Conservation (phyloP, 805 yeast species). For the Candida silvatica region DNA sequence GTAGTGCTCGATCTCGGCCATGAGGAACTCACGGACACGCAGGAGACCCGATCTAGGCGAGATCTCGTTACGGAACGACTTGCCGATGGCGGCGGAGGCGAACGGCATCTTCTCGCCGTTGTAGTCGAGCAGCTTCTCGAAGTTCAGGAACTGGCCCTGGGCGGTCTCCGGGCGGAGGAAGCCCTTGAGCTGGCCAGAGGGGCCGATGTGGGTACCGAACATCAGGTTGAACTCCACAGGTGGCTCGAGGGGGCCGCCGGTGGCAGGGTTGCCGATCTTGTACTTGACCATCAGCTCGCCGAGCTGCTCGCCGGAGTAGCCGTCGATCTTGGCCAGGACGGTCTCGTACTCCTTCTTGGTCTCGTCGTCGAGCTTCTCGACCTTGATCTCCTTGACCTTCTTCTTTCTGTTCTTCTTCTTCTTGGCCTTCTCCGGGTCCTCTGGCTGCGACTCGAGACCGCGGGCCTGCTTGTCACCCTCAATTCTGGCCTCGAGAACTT, state of each 20-base stretch:
- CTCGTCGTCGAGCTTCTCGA: slow-evolving; percentile 74
- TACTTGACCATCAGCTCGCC: slow-evolving; percentile 82
- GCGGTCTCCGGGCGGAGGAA: slow-evolving; percentile 98
- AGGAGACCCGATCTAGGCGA: slow-evolving; percentile 96
- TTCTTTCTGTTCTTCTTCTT: slow-evolving; percentile 87
- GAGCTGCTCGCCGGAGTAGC: slow-evolving; percentile 85
- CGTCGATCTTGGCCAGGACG: slow-evolving; percentile 90
- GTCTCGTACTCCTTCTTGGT: slow-evolving; percentile 75
- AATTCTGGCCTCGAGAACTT: slow-evolving; percentile 90
- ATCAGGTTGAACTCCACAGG: slow-evolving; percentile 95
- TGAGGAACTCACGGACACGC: slow-evolving; percentile 96
- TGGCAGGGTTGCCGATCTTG: slow-evolving; percentile 85
- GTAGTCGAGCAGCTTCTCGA: slow-evolving; percentile 85
- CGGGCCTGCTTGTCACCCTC: slow-evolving; percentile 97
- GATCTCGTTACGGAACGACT: slow-evolving; percentile 97
- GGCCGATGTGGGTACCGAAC: slow-evolving; percentile 99
- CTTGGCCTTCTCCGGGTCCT: slow-evolving; percentile 64
- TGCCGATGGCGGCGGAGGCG: slow-evolving; percentile 99
- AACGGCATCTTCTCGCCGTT: slow-evolving; percentile 97
- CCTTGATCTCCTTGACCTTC: slow-evolving; percentile 93
- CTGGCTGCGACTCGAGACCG: slow-evolving; percentile 63
- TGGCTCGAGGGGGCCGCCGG: slow-evolving; percentile 75
- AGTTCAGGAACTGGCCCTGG: slow-evolving; percentile 97
- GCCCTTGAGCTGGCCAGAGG: slow-evolving; percentile 94
- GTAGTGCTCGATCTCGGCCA: slow-evolving; percentile 99